phyloP scores from a whole-genome alignment of 352 stramenopile genomes.

The Halophytophthora polymorphica region DNA sequence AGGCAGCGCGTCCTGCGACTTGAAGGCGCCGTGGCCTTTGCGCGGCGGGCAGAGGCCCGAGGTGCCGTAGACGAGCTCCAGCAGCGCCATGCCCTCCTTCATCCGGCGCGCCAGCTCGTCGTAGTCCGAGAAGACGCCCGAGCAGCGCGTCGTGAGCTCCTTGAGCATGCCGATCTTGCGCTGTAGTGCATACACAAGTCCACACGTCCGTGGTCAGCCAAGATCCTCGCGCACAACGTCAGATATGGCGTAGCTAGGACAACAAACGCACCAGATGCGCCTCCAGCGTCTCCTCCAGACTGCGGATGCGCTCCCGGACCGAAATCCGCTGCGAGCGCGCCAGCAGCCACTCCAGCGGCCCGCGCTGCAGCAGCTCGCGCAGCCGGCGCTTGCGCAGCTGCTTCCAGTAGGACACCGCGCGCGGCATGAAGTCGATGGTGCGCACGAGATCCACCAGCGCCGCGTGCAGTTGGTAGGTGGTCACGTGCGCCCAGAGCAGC shows the following conservation, averaged over 20 bases:
- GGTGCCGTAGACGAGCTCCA: conserved; percentile 62
- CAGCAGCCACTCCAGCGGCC: conserved; percentile 62
- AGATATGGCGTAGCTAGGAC: background rate
- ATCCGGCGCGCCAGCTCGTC: conserved; percentile 34
- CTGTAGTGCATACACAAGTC: conserved; percentile 18
- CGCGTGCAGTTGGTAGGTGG: conserved; percentile 51
- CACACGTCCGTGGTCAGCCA: background rate
- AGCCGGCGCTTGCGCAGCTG: conserved; percentile 38
- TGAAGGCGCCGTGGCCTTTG: conserved; percentile 52
- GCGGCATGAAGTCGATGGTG: conserved; percentile 71
- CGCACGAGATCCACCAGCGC: conserved; percentile 59
- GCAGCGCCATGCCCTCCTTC: conserved; percentile 37
- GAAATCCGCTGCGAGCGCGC: conserved; percentile 52
- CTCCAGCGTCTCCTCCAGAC: conserved; percentile 65
- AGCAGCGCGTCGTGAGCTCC: conserved; percentile 45
- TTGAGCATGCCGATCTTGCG: conserved; percentile 73
- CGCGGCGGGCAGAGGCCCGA: conserved; percentile 51
- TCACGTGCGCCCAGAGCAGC: conserved; percentile 61
- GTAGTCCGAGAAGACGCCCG: conserved; percentile 27
- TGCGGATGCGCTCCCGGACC: conserved; percentile 54
- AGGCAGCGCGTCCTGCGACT: conserved; percentile 43
- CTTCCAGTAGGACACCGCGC: conserved; percentile 70
- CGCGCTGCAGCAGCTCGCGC: conserved; percentile 46
- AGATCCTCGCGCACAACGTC: background rate
- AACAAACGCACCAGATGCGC: conserved; percentile 45